These are phyloP conservation scores for Neonectria magnoliae DNA, from an alignment of 2,329 filamentous ascomycete species.

Conservation along the genomic window DNA sequence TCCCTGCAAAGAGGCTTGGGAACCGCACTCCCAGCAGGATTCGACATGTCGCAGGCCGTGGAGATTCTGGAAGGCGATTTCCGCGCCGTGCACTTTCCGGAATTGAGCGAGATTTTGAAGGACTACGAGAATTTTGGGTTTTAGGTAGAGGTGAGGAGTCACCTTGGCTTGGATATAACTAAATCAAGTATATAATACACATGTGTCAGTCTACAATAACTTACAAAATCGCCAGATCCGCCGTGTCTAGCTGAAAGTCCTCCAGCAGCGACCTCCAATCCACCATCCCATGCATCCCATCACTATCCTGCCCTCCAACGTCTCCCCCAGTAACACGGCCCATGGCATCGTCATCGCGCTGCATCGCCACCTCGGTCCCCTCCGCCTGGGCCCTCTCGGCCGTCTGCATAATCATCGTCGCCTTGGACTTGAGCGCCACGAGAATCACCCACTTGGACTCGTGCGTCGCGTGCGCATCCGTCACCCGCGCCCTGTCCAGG, in stretches of 20 bases:
- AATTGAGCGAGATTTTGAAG: slow-evolving; percentile 16
- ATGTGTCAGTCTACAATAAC: background rate
- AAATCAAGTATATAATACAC: background rate
- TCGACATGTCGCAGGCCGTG: slow-evolving; percentile 4
- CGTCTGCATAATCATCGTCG: slow-evolving; percentile 35
- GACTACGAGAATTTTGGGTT: slow-evolving; percentile 24
- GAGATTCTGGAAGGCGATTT: slow-evolving; percentile 4
- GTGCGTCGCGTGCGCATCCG: background rate
- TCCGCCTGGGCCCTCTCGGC: background rate
- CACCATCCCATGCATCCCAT: slow-evolving; percentile 29
- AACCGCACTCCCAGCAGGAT: background rate
- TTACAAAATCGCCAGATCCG: slow-evolving; percentile 30
- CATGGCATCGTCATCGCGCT: background rate
- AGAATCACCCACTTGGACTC: slow-evolving; percentile 47
- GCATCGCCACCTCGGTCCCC: background rate
- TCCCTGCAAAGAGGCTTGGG: background rate
- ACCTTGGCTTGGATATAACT: too few species aligned
- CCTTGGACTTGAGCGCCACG: slow-evolving; percentile 45
- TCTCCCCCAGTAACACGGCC: background rate
- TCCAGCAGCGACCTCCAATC: slow-evolving; percentile 45
- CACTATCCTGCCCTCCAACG: slow-evolving; percentile 11
- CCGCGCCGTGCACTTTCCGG: slow-evolving; percentile 9
- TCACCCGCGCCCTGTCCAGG: slow-evolving; percentile 6
- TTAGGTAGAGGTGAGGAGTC: too few species aligned
- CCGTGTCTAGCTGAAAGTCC: slow-evolving; percentile 43